These are phyloP conservation scores for Parastagonospora nodorum DNA, from an alignment of 2,329 filamentous ascomycete species.

Conservation along the genomic window DNA sequence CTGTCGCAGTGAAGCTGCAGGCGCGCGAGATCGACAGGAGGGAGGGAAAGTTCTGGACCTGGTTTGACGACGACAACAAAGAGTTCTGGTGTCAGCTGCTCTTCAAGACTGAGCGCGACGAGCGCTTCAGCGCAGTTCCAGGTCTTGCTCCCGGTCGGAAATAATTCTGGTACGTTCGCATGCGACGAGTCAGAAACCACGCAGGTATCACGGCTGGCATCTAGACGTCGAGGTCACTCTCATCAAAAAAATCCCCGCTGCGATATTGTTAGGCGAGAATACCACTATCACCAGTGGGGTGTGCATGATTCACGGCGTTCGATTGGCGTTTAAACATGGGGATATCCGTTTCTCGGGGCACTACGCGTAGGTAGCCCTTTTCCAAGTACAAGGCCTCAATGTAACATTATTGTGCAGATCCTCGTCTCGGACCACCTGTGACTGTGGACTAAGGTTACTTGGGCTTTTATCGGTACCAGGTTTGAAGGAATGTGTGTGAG, in stretches of 20 bases:
- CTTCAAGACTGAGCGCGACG: constrained; percentile 98
- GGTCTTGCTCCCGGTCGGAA: constrained; percentile 61
- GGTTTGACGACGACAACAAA: constrained; percentile 94
- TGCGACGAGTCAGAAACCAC: too few relatives aligned
- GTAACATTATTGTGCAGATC: constrained; percentile 19
- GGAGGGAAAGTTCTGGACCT: constrained; percentile 87
- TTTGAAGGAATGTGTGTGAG: neutral
- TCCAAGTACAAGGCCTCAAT: constrained; percentile 9
- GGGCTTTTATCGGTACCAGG: neutral
- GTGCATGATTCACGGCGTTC: constrained; percentile 13
- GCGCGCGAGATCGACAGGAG: constrained; percentile 88
- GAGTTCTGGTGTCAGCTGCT: constrained; percentile 98
- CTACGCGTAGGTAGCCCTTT: constrained; percentile 30
- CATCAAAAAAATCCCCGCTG: too few relatives aligned
- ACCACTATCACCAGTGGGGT: too few relatives aligned
- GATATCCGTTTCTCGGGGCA: neutral
- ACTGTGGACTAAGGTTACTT: neutral
- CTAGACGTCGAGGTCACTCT: too few relatives aligned
- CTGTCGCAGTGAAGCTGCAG: constrained; percentile 93
- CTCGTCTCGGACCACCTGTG: neutral
- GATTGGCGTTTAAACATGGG: constrained; percentile 3
- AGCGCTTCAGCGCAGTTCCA: constrained; percentile 75
- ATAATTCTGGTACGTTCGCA: constrained; percentile 7
- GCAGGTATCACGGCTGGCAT: too few relatives aligned
- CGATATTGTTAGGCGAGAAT: too few relatives aligned